Evolutionary conservation across 2,329 filamentous ascomycete genomes (phyloP).

Genomic region (Xylariales sp.): DNA sequence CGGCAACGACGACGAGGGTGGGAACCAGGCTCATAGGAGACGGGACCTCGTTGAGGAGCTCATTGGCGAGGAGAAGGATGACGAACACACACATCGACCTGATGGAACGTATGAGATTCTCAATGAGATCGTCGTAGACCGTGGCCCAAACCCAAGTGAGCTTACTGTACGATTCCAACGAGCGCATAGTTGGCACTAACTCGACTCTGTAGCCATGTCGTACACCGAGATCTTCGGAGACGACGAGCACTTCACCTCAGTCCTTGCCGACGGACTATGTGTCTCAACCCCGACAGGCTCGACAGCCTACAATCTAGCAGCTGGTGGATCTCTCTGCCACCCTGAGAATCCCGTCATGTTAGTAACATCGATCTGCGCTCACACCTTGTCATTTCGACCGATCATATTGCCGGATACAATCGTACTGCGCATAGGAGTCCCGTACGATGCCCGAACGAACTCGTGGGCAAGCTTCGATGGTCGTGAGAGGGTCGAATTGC

Average conservation of each 20-base stretch:
- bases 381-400: constrained; percentile 92
- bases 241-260: constrained; percentile 90
- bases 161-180: constrained; percentile 13
- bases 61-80: constrained; percentile 78
- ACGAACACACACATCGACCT: constrained; percentile 78
- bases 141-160: constrained; percentile 87
- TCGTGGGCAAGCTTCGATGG: constrained; percentile 99
- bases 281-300: constrained; percentile 92
- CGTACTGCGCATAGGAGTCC: constrained; percentile 87
- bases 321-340: constrained; percentile 91
- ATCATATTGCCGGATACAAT: constrained; percentile 96
- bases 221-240: constrained; percentile 90
- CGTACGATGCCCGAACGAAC: constrained; percentile 81
- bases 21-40: constrained; percentile 33
- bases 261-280: constrained; percentile 89
- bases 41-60: constrained; percentile 84
- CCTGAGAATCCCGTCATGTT: constrained; percentile 96
- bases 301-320: constrained; percentile 92
- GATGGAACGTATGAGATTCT: constrained; percentile 85
- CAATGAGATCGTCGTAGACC: constrained; percentile 94
- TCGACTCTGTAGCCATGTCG: constrained; percentile 65
- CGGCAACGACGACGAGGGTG: constrained; percentile 18
- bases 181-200: background rate
- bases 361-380: constrained; percentile 88
- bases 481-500: constrained; percentile 75